Percentiles rank a stretch among this genome's conserved stretches.
phyloP scores from a whole-genome alignment of 208 protist species.

The Trichomonas gallinae region DNA sequence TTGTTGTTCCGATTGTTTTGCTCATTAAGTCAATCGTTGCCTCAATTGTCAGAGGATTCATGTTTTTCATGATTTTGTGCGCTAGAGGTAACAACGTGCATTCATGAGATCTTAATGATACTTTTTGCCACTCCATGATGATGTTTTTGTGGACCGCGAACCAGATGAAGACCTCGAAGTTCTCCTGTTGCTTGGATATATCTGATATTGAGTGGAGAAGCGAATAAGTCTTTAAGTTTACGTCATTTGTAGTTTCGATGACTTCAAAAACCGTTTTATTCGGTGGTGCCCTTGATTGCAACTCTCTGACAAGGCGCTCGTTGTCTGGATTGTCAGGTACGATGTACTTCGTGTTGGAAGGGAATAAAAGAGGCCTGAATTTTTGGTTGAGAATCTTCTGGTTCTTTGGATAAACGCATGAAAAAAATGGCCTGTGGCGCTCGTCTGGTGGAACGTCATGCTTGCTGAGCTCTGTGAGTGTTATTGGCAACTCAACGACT shows the following conservation, averaged over 20 bases:
- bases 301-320: not conserved
- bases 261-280: not conserved
- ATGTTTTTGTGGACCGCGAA: not conserved
- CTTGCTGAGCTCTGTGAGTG: not conserved
- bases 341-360: not conserved
- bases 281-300: not conserved
- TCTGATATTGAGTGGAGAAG: not conserved
- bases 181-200: not conserved
- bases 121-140: not conserved
- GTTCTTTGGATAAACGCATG: not conserved
- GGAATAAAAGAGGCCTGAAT: not conserved
- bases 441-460: not conserved
- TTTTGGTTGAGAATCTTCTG: not conserved
- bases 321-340: not conserved
- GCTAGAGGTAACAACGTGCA: not conserved
- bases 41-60: not conserved
- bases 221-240: not conserved
- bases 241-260: not conserved
- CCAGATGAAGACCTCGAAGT: not conserved
- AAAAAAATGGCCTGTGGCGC: not conserved
- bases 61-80: not conserved
- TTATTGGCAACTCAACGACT: not conserved
- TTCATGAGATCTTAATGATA: not conserved
- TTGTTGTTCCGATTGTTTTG: not conserved
- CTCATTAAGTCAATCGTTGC: not conserved